Conservation (phyloP, 208 protist species). For the Angomonas ambiguus region DNA sequence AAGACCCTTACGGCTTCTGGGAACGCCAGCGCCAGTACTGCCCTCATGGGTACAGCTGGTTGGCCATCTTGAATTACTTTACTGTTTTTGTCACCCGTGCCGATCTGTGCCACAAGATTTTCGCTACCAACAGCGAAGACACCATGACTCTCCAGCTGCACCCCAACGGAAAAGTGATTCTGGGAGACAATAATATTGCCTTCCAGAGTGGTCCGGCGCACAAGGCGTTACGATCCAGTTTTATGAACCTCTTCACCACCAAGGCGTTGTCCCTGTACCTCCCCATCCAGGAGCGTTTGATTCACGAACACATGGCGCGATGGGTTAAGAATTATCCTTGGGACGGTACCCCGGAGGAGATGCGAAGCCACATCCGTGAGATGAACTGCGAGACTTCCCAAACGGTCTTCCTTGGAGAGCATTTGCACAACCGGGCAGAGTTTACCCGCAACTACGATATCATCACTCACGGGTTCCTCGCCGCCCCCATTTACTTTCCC, state of each 20-base stretch:
- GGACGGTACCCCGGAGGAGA: slow-evolving; percentile 59
- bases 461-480: slow-evolving; percentile 93
- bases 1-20: slow-evolving; percentile 78
- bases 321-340: slow-evolving; percentile 67
- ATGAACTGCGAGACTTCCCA: slow-evolving; percentile 92
- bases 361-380: slow-evolving; percentile 78
- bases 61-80: slow-evolving; percentile 69
- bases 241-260: slow-evolving; percentile 83
- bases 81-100: slow-evolving; percentile 72
- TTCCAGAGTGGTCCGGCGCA: slow-evolving; percentile 79
- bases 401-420: slow-evolving; percentile 90
- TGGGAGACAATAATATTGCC: slow-evolving; percentile 85
- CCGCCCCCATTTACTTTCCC: slow-evolving; percentile 87
- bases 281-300: slow-evolving; percentile 72
- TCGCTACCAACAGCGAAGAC: slow-evolving; percentile 70
- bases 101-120: slow-evolving; percentile 82
- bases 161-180: slow-evolving; percentile 77
- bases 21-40: slow-evolving; percentile 69
- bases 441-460: slow-evolving; percentile 91
- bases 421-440: slow-evolving; percentile 77
- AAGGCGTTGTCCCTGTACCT: slow-evolving; percentile 84
- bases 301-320: slow-evolving; percentile 48
- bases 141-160: slow-evolving; percentile 76
- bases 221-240: slow-evolving; percentile 78
- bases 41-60: slow-evolving; percentile 79